Evolutionary conservation across 108 stramenopile genomes (phyloP), one percentile per base, ranked within the genome.

Genomic region (Chaetoceros tenuissimus): DNA sequence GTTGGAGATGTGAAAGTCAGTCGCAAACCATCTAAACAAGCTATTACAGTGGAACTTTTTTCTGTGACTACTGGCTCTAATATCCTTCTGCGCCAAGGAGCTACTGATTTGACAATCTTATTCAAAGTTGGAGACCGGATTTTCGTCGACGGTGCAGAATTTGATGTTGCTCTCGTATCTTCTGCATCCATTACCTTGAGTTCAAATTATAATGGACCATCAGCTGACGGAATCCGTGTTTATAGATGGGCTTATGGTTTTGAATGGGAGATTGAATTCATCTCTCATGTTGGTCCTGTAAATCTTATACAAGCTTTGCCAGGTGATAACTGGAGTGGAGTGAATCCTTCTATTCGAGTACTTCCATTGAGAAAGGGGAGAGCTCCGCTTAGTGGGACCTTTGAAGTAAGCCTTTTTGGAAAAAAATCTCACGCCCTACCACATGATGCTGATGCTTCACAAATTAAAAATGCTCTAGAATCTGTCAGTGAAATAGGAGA

Each of bases 171-270:
- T 20, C 24, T 55, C 13, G 60, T 70, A 23, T 54, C n/a, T 20
- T 22, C 40, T 63, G 64, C 64, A 45, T 72, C 29, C 55, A 71
- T 61, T 53, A 59, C 44, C 13, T 59, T 31, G 3, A 30, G 31
- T 17, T 49, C 60, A 30, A 5, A 63, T 51, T 69, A 56, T 51
- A 21, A 60, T 26, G 63, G 64, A 21, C 65, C 73, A 46, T 58
- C 71, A 5, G 54, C 72, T 22, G 64, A 52, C 22, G 57, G 68
- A 21, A 75, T 73, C 19, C 29, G 67, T 28, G 76, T 94, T 46
- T 73, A 67, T 51, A 79, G 60, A 34, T 85, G 88, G 80, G 72
- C 85, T 5, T 85, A 73, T 56, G 93, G 93, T 8, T 90, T 83
- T 57, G 77, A 78, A 46, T 94, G 90, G 81, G 45, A 52, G 8